Evolutionary conservation across 106 monocot species (phyloP).

Genomic region (Triglochin maritima): DNA sequence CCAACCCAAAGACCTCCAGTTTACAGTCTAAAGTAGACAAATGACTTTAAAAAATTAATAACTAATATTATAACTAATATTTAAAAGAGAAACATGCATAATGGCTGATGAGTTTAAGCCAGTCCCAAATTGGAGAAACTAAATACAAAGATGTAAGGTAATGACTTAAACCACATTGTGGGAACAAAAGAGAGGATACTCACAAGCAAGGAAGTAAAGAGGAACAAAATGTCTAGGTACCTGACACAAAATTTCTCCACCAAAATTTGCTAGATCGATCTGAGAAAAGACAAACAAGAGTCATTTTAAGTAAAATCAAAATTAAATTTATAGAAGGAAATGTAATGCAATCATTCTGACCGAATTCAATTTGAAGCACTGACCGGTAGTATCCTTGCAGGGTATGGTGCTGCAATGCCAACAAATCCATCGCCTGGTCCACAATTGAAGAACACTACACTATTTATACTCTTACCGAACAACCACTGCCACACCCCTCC

Average conservation of each 20-base stretch:
- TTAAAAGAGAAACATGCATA: too few relatives aligned
- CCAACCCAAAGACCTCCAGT: too few relatives aligned
- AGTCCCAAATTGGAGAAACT: too few relatives aligned
- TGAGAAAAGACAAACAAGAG: conserved; percentile 19
- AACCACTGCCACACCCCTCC: conserved; percentile 86
- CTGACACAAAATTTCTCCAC: conserved; percentile 90
- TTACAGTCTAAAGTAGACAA: too few relatives aligned
- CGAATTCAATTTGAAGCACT: conserved; percentile 13
- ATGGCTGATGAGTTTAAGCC: too few relatives aligned
- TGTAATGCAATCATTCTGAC: not conserved
- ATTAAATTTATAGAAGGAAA: not conserved
- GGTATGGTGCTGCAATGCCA: conserved; percentile 82
- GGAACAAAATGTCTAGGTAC: conserved; percentile 15
- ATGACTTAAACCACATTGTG: too few relatives aligned
- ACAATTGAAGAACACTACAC: conserved; percentile 55
- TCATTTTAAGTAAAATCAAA: not conserved
- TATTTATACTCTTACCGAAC: conserved; percentile 67
- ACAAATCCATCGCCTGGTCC: conserved; percentile 73
- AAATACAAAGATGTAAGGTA: too few relatives aligned
- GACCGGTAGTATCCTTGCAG: conserved; percentile 82
- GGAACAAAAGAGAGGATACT: too few relatives aligned
- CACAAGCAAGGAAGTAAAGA: too few relatives aligned
- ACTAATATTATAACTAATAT: too few relatives aligned
- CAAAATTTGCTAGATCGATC: conserved; percentile 84
- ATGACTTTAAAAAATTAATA: too few relatives aligned